These are phyloP conservation scores for Chlorella sp. DNA, from an alignment of 139 green algal species.

Conservation along the genomic window DNA sequence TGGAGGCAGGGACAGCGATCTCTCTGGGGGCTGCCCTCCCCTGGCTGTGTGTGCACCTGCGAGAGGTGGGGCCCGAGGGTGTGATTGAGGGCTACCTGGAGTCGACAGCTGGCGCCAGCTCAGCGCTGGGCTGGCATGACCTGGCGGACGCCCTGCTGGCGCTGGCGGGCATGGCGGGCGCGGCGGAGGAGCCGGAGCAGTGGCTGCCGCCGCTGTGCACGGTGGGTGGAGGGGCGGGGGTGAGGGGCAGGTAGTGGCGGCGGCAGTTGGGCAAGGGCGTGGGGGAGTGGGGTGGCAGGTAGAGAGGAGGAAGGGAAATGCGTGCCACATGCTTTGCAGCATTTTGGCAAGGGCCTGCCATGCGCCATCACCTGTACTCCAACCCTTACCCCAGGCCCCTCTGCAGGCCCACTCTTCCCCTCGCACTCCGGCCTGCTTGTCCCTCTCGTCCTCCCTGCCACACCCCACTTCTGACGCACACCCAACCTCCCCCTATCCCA, in stretches of 20 bases:
- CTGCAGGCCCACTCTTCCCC: too few relatives aligned
- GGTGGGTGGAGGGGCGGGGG: not conserved
- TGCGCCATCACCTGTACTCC: too few relatives aligned
- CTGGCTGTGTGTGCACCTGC: conserved; percentile 73
- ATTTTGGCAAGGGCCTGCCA: too few relatives aligned
- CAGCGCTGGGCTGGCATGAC: conserved; percentile 49
- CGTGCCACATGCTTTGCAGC: not conserved
- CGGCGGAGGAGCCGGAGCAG: not conserved
- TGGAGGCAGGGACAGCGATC: conserved; percentile 72
- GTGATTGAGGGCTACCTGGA: conserved; percentile 35
- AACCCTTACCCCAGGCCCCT: too few relatives aligned
- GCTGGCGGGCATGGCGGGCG: conserved; percentile 35
- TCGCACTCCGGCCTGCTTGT: too few relatives aligned
- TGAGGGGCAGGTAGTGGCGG: not conserved
- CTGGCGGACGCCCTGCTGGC: conserved; percentile 43
- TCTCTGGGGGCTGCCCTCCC: conserved; percentile 75
- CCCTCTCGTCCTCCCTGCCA: too few relatives aligned
- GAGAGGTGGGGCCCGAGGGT: not conserved
- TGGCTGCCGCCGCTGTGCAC: conserved; percentile 40
- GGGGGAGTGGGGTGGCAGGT: not conserved
- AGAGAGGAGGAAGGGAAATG: not conserved
- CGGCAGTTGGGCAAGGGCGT: not conserved
- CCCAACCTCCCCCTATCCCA: too few relatives aligned
- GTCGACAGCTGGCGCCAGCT: conserved; percentile 43
- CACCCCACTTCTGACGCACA: too few relatives aligned